A percentile compares a stretch with the other conserved stretches of the same genome.
Conservation (phyloP, 805 yeast genomes). For the Saccharomycopsis fermentans region DNA sequence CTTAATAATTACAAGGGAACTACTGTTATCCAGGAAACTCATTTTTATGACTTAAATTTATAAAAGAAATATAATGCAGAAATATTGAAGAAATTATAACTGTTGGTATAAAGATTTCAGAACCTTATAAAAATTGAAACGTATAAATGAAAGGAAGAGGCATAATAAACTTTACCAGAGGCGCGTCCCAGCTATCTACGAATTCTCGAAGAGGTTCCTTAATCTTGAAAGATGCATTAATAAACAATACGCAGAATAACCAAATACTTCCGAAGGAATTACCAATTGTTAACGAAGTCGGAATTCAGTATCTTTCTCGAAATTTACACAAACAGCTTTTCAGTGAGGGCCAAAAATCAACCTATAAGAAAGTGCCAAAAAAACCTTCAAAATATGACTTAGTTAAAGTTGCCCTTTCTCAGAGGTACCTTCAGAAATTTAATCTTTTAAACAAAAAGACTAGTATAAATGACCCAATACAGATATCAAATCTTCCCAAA, state of each 20-base stretch:
- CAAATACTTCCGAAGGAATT: conserved; percentile 14
- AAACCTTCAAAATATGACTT: conserved; percentile 20
- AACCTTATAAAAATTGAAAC: too few species aligned
- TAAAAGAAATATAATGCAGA: too few species aligned
- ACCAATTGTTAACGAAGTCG: conserved; percentile 46
- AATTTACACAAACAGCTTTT: conserved; percentile 53
- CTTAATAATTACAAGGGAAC: too few species aligned
- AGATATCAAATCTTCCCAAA: conserved; percentile 46
- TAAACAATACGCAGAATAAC: conserved; percentile 26
- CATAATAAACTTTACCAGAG: background rate
- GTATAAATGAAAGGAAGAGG: background rate
- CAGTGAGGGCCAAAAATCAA: conserved; percentile 25
- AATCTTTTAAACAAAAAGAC: conserved; percentile 72
- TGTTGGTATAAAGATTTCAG: too few species aligned
- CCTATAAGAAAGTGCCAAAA: background rate
- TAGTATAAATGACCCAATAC: conserved; percentile 46
- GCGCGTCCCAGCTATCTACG: background rate
- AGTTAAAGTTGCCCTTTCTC: conserved; percentile 43
- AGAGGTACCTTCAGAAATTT: conserved; percentile 47
- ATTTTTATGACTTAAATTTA: too few species aligned
- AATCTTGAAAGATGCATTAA: background rate
- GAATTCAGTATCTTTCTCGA: conserved; percentile 65
- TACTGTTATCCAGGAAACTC: too few species aligned
- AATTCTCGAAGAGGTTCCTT: background rate
- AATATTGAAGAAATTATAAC: too few species aligned